Base-by-base conservation (phyloP, 164 flowering plant species). In the Macadamia integrifolia region DNA sequence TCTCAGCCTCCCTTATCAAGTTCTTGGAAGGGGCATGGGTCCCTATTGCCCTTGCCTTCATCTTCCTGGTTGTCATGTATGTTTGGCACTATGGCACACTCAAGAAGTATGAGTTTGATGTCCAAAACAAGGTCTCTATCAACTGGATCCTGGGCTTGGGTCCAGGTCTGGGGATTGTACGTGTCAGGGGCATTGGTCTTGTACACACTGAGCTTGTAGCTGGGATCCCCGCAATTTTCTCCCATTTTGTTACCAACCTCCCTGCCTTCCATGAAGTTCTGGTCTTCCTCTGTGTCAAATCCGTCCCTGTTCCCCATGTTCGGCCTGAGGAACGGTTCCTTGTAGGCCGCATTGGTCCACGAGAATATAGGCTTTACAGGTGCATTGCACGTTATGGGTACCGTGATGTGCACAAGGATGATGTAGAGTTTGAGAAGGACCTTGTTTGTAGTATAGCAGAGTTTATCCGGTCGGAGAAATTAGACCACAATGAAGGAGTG, bases 191-290 rank as follows among this genome's bases (percentile, higher is more conserved):
- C 60, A 86, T 87, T 43, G 92, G 92, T 32, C 84, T 89, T 14
- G 82, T 89, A 44, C 84, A 87, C 68, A 82, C 90, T 0, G 92
- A 86, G 73, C 89, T 89, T 9, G 90, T 86, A 12, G 76, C 94
- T 0, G 94, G 94, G 8, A 84, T 89, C 69, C 95, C 95, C 0
- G 88, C 92, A 17, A 86, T 89, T 10, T 87, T 89, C 80, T 84
- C 91, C 49, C 94, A 87, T 66, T 89, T 89, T 60, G 87, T 89
- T 66, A 86, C 94, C 56, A 89, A 89, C 65, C 89, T 89, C 29
- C 95, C 95, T 0, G 95, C 95, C 46, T 87, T 89, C 77, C 95
- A 87, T 71, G 87, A 89, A 67, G 90, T 89, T 50, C 69, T 89
- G 0, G 88, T 89, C 65, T 85, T 87, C 72, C 82, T 89, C 49